Base-by-base conservation (phyloP, 2,329 filamentous ascomycete species). In the Exophiala xenobiotica region DNA sequence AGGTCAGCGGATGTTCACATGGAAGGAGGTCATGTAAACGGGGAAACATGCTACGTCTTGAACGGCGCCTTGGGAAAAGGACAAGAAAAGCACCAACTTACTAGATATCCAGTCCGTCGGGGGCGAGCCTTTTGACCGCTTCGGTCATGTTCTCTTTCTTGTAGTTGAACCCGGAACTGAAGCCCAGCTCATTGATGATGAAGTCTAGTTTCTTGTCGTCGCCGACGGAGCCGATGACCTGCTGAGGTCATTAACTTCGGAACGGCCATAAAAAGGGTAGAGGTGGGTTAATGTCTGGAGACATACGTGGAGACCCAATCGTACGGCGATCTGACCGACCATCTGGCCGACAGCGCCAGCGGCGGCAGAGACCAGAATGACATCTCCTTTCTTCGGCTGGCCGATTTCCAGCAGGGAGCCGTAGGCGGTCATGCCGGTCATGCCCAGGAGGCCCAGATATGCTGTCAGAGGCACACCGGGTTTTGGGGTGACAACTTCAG, bases 281-380 rank as follows among this genome's bases (percentile, higher is more conserved):
- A 20, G 14, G 20, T 11, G 26, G 26, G 33, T 19, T 8, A 29
- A 6, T 24, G 18, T 11, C 14, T 11, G 20, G 40, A 24, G 12
- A 45, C 54, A 11, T 47, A 57, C 60, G 22, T 61, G 81, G 46
- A 90, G 68, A 3, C 87, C 87, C 67, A 88, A 81, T 50, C 81
- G 78, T 76, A 88, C 88, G 51, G 85, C 86, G 40, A 90, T 68
- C 70, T 90, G 86, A 4, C 86, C 87, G 4, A 89, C 87, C 5
- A 90, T 67, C 67, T 88, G 83, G 3, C 87, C 87, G 1, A 90
- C 87, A 1, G 86, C 86, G 9, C 87, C 87, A 1, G 82, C 83
- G 0, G 87, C 87, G 1, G 85, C 83, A 54, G 80, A 85, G 59
- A 90, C 75, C 69, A 89, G 87, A 63, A 90, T 86, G 23, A 85